Conservation (phyloP, 2,329 filamentous ascomycete species). For the Arthrobotrys musiformis region DNA sequence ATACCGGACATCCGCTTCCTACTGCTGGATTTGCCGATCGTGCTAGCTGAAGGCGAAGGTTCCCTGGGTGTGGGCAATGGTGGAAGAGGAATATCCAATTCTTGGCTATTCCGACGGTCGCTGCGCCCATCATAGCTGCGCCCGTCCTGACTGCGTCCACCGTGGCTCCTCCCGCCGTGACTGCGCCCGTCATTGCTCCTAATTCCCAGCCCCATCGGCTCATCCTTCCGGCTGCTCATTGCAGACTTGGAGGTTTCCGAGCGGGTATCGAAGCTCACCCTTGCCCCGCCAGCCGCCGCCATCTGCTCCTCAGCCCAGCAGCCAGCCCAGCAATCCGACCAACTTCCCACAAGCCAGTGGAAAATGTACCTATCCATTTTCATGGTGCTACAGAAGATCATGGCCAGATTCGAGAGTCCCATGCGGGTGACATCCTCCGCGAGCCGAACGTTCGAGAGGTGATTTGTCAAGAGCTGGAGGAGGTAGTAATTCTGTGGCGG, state of each 20-base stretch:
- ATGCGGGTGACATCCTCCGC: constrained; percentile 60
- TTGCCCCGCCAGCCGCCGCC: constrained; percentile 11
- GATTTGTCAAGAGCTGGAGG: constrained; percentile 59
- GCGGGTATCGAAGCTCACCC: constrained; percentile 36
- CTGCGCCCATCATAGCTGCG: constrained; percentile 6
- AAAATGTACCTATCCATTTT: constrained; percentile 60
- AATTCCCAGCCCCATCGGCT: constrained; percentile 36
- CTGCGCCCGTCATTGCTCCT: constrained; percentile 33
- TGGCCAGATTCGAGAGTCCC: constrained; percentile 59
- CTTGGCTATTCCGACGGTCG: constrained; percentile 21
- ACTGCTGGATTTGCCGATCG: constrained; percentile 42
- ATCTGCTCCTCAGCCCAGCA: constrained; percentile 58
- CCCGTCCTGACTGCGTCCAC: constrained; percentile 8
- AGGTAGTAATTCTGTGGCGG: constrained; percentile 60
- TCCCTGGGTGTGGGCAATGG: constrained; percentile 30
- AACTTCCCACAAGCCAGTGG: constrained; percentile 59
- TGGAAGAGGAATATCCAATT: constrained; percentile 25
- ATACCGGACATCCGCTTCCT: constrained; percentile 48
- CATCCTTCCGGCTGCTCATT: constrained; percentile 24
- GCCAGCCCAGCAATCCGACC: constrained; percentile 59
- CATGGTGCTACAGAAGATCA: constrained; percentile 60
- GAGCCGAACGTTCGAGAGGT: constrained; percentile 58
- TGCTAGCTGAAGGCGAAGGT: constrained; percentile 25
- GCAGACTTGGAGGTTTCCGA: constrained; percentile 23
- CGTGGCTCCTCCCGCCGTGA: constrained; percentile 25